phyloP scores from a whole-genome alignment of 805 yeast genomes.

The Monosporozyma siamensis region DNA sequence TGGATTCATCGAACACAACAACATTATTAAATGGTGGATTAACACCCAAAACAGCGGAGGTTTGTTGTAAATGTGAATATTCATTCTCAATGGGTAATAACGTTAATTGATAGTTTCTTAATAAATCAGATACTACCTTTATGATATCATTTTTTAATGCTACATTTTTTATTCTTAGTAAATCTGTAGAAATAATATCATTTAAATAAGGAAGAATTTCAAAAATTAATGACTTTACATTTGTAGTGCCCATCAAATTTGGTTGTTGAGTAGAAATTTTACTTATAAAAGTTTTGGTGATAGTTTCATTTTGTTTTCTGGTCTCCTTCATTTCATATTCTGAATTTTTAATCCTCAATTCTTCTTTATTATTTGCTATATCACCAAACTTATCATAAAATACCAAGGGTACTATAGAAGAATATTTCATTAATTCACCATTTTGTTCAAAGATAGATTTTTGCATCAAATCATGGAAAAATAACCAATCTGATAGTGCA shows the following conservation, averaged over 20 bases:
- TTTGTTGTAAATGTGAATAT: constrained; percentile 11
- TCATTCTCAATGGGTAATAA: constrained; percentile 32
- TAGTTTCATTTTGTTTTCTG: constrained; percentile 21
- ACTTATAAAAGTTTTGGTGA: constrained; percentile 20
- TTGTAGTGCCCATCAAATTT: constrained; percentile 10
- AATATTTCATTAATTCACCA: constrained; percentile 44
- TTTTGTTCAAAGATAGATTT: constrained; percentile 30
- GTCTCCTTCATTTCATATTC: constrained; percentile 28
- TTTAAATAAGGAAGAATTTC: constrained; percentile 33
- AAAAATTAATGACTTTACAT: constrained; percentile 15
- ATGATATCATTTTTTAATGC: constrained; percentile 25
- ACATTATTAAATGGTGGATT: constrained; percentile 25
- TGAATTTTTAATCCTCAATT: constrained; percentile 23
- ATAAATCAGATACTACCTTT: constrained; percentile 32
- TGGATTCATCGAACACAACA: constrained; percentile 19
- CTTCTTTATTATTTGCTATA: constrained; percentile 37
- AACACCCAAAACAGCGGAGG: constrained; percentile 9
- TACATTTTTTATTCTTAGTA: constrained; percentile 16
- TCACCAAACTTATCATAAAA: constrained; percentile 60
- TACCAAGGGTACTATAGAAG: constrained; percentile 48
- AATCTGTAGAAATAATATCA: constrained; percentile 21
- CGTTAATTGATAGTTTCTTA: constrained; percentile 34
- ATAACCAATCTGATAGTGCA: constrained; percentile 64
- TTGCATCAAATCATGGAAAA: constrained; percentile 53
- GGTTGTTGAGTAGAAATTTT: constrained; percentile 12